A percentile compares a stretch with the other conserved stretches of the same genome.
Conservation (phyloP, 2,329 filamentous ascomycete genomes). For the Balansia obtecta region DNA sequence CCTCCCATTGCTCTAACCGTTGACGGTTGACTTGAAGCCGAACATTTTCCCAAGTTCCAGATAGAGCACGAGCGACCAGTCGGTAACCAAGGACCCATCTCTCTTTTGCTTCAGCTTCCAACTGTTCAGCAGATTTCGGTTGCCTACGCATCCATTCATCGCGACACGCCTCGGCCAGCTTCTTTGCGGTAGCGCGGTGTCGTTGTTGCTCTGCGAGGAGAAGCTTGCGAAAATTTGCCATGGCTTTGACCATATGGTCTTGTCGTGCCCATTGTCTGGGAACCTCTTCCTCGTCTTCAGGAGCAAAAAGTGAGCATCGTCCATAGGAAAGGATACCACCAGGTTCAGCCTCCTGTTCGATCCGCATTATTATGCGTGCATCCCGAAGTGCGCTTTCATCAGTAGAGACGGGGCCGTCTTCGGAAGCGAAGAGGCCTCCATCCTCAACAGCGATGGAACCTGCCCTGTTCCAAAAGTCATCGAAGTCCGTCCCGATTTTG, state of each 20-base stretch:
- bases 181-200: slow-evolving; percentile 67
- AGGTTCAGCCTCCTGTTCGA: slow-evolving; percentile 60
- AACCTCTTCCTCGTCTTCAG: slow-evolving; percentile 61
- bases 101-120: slow-evolving; percentile 64
- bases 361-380: slow-evolving; percentile 53
- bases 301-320: slow-evolving; percentile 59
- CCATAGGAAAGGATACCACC: slow-evolving; percentile 64
- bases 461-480: slow-evolving; percentile 43
- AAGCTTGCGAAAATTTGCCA: slow-evolving; percentile 67
- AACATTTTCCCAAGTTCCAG: slow-evolving; percentile 53
- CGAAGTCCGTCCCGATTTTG: slow-evolving; percentile 41
- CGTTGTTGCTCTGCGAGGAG: slow-evolving; percentile 67
- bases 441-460: slow-evolving; percentile 41
- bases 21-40: slow-evolving; percentile 47
- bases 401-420: slow-evolving; percentile 45
- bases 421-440: slow-evolving; percentile 41
- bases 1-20: slow-evolving; percentile 50
- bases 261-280: slow-evolving; percentile 72
- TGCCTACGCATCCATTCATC: slow-evolving; percentile 64
- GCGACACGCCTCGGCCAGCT: slow-evolving; percentile 63
- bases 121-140: slow-evolving; percentile 66
- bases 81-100: slow-evolving; percentile 58
- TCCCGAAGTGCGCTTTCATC: slow-evolving; percentile 54
- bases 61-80: slow-evolving; percentile 48
- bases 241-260: slow-evolving; percentile 74